phyloP scores from a whole-genome alignment of 73 alveolate genomes.

The Uronychia binucleata region DNA sequence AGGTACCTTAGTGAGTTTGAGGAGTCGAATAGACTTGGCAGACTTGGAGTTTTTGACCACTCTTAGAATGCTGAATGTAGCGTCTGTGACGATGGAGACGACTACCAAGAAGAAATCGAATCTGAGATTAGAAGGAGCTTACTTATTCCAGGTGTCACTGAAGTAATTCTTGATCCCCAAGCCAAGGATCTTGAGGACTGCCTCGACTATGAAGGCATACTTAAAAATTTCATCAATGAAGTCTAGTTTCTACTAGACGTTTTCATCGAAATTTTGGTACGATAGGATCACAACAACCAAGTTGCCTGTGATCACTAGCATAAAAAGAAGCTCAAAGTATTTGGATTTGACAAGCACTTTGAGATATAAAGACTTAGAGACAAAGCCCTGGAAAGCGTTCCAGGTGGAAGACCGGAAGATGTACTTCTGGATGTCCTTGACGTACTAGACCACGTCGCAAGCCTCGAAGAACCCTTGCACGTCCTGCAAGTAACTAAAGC shows the following conservation, averaged over 20 bases:
- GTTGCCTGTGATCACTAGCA: background rate
- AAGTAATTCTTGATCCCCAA: slow-evolving; percentile 76
- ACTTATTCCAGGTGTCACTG: slow-evolving; percentile 82
- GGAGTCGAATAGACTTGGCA: background rate
- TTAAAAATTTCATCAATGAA: slow-evolving; percentile 56
- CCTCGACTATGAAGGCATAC: slow-evolving; percentile 72
- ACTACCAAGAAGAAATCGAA: slow-evolving; percentile 89
- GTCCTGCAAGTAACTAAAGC: background rate
- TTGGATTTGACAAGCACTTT: slow-evolving; percentile 10
- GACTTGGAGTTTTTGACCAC: background rate
- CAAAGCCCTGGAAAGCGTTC: background rate
- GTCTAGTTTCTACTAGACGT: background rate
- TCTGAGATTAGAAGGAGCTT: too few species aligned
- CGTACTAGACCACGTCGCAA: slow-evolving; percentile 5
- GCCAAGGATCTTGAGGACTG: slow-evolving; percentile 73
- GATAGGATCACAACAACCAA: background rate
- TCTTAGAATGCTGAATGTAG: slow-evolving; percentile 1
- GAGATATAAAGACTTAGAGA: background rate
- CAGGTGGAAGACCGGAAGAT: background rate
- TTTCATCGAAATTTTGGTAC: background rate
- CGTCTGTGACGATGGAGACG: slow-evolving; percentile 57
- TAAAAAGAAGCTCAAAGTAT: slow-evolving; percentile 15
- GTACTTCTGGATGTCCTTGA: slow-evolving; percentile 11
- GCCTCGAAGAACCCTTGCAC: slow-evolving; percentile 17
- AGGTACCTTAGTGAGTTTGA: background rate